Percentiles rank a stretch among this genome's conserved stretches.
Evolutionary conservation across 129 eudicot species (phyloP).

Genomic region (Lactuca sativa): DNA sequence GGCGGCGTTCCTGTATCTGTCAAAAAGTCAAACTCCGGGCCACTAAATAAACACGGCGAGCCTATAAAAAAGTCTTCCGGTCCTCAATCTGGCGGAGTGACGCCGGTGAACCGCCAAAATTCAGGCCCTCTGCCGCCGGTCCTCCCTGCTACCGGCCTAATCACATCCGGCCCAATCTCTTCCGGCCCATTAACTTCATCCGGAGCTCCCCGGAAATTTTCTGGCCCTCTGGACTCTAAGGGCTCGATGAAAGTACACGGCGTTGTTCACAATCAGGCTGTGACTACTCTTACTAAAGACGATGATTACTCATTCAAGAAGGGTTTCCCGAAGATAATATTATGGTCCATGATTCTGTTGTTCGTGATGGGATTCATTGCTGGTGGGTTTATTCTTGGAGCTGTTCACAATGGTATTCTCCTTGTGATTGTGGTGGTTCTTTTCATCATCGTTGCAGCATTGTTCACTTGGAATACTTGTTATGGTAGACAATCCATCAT

Average conservation of each 20-base stretch:
- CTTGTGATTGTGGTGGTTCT: conserved; percentile 52
- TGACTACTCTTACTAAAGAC: conserved; percentile 58
- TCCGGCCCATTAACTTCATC: conserved; percentile 74
- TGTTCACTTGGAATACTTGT: conserved; percentile 62
- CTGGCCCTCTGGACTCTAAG: conserved; percentile 68
- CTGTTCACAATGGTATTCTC: conserved; percentile 60
- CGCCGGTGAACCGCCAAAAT: conserved; percentile 57
- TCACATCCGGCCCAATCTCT: conserved; percentile 78
- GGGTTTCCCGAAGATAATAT: conserved; percentile 53
- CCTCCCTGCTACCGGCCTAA: conserved; percentile 78
- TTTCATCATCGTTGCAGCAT: conserved; percentile 46
- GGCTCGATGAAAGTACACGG: conserved; percentile 52
- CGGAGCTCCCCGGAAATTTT: conserved; percentile 68
- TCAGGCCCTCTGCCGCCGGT: conserved; percentile 72
- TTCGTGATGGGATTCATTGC: conserved; percentile 78
- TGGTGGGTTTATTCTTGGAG: conserved; percentile 71
- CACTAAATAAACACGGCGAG: conserved; percentile 80
- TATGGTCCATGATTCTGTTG: conserved; percentile 55
- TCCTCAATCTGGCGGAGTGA: conserved; percentile 73
- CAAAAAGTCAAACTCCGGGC: conserved; percentile 78
- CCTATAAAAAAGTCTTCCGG: conserved; percentile 79
- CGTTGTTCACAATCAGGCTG: conserved; percentile 56
- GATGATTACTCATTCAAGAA: conserved; percentile 55
- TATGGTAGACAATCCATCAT: conserved; percentile 60
- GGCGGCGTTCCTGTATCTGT: conserved; percentile 44